A percentile compares a stretch with the other conserved stretches of the same genome.
These are phyloP conservation scores for Mikania micrantha DNA, from an alignment of 129 eudicot genomes.

Conservation along the genomic window DNA sequence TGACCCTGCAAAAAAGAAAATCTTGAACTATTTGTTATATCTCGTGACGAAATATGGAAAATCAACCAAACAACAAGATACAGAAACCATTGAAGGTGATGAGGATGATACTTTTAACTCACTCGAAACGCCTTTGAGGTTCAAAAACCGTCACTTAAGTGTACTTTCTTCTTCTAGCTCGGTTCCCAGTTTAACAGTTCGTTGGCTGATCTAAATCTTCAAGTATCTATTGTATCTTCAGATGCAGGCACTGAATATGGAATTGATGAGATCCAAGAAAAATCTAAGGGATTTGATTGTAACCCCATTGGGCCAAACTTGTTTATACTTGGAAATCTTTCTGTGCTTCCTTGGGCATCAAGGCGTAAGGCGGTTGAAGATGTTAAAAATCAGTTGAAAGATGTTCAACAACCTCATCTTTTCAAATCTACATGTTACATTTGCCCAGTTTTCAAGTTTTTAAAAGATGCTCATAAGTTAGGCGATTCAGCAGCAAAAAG, in stretches of 20 bases:
- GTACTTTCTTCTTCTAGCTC: slow-evolving; percentile 18
- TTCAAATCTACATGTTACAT: slow-evolving; percentile 24
- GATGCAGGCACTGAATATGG: slow-evolving; percentile 13
- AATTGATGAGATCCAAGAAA: slow-evolving; percentile 7
- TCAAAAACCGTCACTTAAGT: slow-evolving; percentile 13
- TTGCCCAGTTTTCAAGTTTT: slow-evolving; percentile 23
- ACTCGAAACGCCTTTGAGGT: slow-evolving; percentile 7
- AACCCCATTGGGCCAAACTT: slow-evolving; percentile 10
- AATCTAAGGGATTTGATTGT: background rate
- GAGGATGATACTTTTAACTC: slow-evolving; percentile 12
- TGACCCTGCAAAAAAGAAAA: slow-evolving; percentile 27
- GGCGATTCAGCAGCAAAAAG: slow-evolving; percentile 30
- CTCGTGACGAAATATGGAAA: slow-evolving; percentile 33
- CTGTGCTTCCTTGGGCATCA: slow-evolving; percentile 28
- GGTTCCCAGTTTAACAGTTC: slow-evolving; percentile 24
- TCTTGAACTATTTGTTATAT: slow-evolving; percentile 29
- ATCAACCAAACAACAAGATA: slow-evolving; percentile 2
- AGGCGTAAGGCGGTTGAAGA: slow-evolving; percentile 29
- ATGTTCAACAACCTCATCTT: slow-evolving; percentile 8
- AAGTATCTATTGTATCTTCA: slow-evolving; percentile 24
- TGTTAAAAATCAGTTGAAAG: slow-evolving; percentile 20
- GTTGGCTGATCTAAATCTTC: slow-evolving; percentile 22
- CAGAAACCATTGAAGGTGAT: background rate
- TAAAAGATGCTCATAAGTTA: slow-evolving; percentile 29
- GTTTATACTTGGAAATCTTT: slow-evolving; percentile 28